Conservation (phyloP, 805 yeast genomes). For the Ogataea corticis region DNA sequence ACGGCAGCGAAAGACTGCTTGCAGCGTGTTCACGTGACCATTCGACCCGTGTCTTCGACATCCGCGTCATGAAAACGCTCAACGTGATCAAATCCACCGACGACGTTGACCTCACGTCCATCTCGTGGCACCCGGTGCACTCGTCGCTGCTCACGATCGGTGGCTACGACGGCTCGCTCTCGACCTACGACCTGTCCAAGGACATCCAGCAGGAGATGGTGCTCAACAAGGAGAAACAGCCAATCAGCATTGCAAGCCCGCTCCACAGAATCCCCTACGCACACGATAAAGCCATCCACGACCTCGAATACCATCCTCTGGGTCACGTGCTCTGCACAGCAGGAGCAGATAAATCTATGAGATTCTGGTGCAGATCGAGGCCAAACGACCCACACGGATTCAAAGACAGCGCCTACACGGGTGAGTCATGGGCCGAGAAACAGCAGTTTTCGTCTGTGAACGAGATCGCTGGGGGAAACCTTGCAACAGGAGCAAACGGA, state of each 20-base stretch:
- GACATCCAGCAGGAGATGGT: constrained; percentile 40
- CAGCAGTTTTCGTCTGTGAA: constrained; percentile 21
- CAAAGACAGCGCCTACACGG: constrained; percentile 77
- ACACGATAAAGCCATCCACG: constrained; percentile 89
- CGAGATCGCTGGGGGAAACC: constrained; percentile 6
- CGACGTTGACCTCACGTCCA: constrained; percentile 80
- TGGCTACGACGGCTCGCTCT: constrained; percentile 84
- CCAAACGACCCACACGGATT: constrained; percentile 85
- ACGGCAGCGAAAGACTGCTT: constrained; percentile 68
- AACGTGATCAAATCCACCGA: constrained; percentile 66
- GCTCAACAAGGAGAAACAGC: constrained; percentile 17
- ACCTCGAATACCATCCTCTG: constrained; percentile 88
- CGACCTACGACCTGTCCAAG: constrained; percentile 68
- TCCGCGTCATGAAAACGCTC: constrained; percentile 79
- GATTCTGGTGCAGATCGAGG: constrained; percentile 93
- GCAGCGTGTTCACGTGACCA: constrained; percentile 90
- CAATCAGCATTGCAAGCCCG: constrained; percentile 27
- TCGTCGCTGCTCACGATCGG: constrained; percentile 79
- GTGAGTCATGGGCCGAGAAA: constrained; percentile 31
- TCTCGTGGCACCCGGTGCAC: constrained; percentile 93
- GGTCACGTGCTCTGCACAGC: constrained; percentile 93
- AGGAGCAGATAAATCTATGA: constrained; percentile 86
- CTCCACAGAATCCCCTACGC: constrained; percentile 79
- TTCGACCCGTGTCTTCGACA: constrained; percentile 83
- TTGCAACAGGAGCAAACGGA: constrained; percentile 1